These are phyloP conservation scores for Trichoderma guizhouense DNA, from an alignment of 2,329 filamentous ascomycete genomes.

Conservation along the genomic window DNA sequence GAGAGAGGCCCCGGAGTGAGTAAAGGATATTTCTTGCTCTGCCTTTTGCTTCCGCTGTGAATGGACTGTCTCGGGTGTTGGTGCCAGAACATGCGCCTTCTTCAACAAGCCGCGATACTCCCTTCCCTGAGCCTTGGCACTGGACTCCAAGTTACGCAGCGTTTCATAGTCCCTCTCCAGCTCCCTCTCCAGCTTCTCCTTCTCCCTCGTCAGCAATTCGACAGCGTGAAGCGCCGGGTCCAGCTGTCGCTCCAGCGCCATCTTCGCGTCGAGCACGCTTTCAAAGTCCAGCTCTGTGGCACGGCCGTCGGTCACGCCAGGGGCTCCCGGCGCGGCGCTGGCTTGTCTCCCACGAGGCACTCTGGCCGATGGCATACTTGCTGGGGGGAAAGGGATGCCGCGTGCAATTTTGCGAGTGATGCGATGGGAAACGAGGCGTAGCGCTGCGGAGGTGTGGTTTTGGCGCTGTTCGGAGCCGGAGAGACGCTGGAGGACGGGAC, in stretches of 20 bases:
- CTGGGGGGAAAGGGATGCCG: conserved; percentile 65
- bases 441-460: conserved; percentile 52
- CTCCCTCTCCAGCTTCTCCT: conserved; percentile 52
- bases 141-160: conserved; percentile 50
- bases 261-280: conserved; percentile 57
- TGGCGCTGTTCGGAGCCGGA: conserved; percentile 46
- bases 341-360: conserved; percentile 20
- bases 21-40: conserved; percentile 12
- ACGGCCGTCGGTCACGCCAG: conserved; percentile 40
- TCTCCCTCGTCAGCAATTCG: conserved; percentile 56
- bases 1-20: not conserved
- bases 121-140: conserved; percentile 53
- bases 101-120: conserved; percentile 48
- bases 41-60: conserved; percentile 8
- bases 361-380: conserved; percentile 30
- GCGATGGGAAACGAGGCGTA: conserved; percentile 53
- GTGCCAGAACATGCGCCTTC: conserved; percentile 50
- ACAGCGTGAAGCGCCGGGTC: conserved; percentile 62
- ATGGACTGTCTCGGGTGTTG: conserved; percentile 29
- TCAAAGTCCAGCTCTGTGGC: conserved; percentile 65
- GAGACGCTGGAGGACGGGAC: conserved; percentile 59
- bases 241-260: conserved; percentile 54
- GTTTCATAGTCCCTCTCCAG: conserved; percentile 54
- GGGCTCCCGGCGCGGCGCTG: conserved; percentile 13
- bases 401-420: conserved; percentile 56